Evolutionary conservation across 768 basidiomycete species (phyloP), one percentile per base, ranked within the genome.

Genomic region (Suillus decipiens): DNA sequence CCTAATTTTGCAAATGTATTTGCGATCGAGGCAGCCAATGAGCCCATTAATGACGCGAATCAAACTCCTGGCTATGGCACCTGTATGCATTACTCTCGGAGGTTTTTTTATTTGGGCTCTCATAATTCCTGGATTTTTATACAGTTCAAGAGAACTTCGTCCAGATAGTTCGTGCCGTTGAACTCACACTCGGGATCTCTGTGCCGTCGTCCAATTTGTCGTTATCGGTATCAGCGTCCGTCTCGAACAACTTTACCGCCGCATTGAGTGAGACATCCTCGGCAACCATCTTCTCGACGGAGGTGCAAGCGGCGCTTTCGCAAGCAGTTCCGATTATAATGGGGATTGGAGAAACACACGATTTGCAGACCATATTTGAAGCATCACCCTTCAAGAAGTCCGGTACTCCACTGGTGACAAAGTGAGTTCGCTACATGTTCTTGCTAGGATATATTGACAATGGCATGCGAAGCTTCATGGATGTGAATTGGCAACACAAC

Each of bases 11-110:
- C 67, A 19, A 84, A 78, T 37, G 90, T 89, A 19, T 86, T 88
- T 48, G 78, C 88, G 1, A 88, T 93, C 36, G 83, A 93, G 67
- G 92, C 92, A 1, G 79, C 89, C 33, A 93, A 93, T 65, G 92
- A 93, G 63, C 89, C 89, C 0, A 85, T 90, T 68, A 89, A 86
- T 88, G 76, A 93, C 68, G 89, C 89, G 9, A 70, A 61, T 19
- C 73, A 80, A 64, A 93, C 92, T 1, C 90, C 92, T 0, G 84
- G 80, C 34, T 86, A 89, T 51, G 90, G 90, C 28, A 78, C 81
- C 47, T 93, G 90, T 92, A 70, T 60, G 86, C 69, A 39, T 66
- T 12, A 11, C 45, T 24, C 0, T 28, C 47, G 15, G 22, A 47
- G 14, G 22, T 15, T 45, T 61, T 61, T 8, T 48, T 60, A 15